Evolutionary conservation across 192 early-diverging fungal genomes (phyloP).

Genomic region (Coemansia aciculifera): DNA sequence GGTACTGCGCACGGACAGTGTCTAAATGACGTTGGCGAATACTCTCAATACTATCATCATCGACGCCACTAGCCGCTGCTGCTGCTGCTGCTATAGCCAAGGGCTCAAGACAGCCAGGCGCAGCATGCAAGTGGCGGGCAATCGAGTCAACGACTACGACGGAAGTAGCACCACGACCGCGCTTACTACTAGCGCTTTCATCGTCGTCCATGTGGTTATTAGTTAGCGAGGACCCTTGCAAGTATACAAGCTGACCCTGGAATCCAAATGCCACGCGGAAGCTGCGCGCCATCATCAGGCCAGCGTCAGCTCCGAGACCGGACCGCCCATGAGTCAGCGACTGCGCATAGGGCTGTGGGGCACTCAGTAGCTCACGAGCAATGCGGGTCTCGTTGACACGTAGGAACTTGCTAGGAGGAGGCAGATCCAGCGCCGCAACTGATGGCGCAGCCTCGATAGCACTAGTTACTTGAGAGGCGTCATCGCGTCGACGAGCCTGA

Average conservation of each 20-base stretch:
- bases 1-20: constrained; percentile 30
- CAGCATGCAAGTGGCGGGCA: constrained; percentile 31
- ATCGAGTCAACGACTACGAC: constrained; percentile 54
- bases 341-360: constrained; percentile 28
- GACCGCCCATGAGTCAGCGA: constrained; percentile 52
- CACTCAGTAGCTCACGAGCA: constrained; percentile 14
- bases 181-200: not conserved
- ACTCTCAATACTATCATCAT: constrained; percentile 5
- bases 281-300: constrained; percentile 76
- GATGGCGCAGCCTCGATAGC: constrained; percentile 9
- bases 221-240: constrained; percentile 11
- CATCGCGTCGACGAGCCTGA: not conserved
- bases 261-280: constrained; percentile 87
- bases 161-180: constrained; percentile 9
- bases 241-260: constrained; percentile 65
- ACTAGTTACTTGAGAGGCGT: not conserved
- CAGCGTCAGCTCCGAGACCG: constrained; percentile 65
- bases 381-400: constrained; percentile 27
- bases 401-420: constrained; percentile 44
- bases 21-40: constrained; percentile 20
- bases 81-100: not conserved
- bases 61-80: not conserved
- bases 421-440: constrained; percentile 29
- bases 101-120: constrained; percentile 10
- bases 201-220: not conserved